Evolutionary conservation across 352 stramenopile genomes (phyloP).

Genomic region (Globisporangium lucens): DNA sequence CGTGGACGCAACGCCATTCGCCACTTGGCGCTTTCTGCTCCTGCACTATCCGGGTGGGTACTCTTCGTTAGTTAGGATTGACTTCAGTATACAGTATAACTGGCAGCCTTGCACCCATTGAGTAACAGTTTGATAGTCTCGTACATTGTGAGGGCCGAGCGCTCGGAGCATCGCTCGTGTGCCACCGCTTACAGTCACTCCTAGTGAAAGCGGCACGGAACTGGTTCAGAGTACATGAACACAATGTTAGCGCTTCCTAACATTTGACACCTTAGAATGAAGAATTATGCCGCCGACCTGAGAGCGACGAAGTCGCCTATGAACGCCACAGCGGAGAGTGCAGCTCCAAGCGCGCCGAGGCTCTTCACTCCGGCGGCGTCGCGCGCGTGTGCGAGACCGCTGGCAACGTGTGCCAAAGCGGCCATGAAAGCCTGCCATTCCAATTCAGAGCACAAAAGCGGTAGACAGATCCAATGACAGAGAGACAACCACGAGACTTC

Average conservation of each 20-base stretch:
- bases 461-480: not conserved
- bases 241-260: too few relatives aligned
- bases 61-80: not conserved
- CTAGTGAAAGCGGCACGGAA: constrained; percentile 22
- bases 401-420: not conserved
- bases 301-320: constrained; percentile 19
- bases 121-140: not conserved
- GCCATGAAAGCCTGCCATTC: not conserved
- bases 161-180: constrained; percentile 10
- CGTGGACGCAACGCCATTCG: not conserved
- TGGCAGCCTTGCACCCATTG: not conserved
- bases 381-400: not conserved
- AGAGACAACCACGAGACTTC: not conserved
- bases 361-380: not conserved
- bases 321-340: not conserved
- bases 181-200: constrained; percentile 5
- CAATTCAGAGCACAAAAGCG: not conserved
- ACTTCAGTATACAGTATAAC: too few relatives aligned
- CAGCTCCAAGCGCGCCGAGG: not conserved
- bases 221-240: constrained; percentile 4
- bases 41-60: not conserved
- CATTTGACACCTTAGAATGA: too few relatives aligned
- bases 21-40: not conserved
- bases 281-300: constrained; percentile 6
- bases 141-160: constrained; percentile 4